A percentile compares a stretch with the other conserved stretches of the same genome.
These are phyloP conservation scores for Endogone sp. DNA, from an alignment of 192 early-diverging fungal species.

Conservation along the genomic window DNA sequence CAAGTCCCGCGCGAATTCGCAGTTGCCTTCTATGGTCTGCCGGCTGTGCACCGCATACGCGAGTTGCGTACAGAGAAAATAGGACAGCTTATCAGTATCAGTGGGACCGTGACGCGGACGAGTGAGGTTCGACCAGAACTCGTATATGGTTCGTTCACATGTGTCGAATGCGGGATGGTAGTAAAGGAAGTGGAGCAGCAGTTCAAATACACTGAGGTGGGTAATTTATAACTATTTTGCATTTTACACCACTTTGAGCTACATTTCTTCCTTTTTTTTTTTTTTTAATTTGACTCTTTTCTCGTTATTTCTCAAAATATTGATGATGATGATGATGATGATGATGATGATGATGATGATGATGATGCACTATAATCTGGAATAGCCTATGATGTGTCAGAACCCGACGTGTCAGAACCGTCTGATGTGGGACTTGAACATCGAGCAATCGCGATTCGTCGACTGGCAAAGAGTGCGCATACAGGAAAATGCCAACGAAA, in stretches of 20 bases:
- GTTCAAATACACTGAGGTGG: slow-evolving; percentile 92
- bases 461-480: slow-evolving; percentile 98
- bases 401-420: slow-evolving; percentile 81
- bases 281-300: not conserved
- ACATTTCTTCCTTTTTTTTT: not conserved
- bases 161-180: slow-evolving; percentile 75
- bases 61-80: slow-evolving; percentile 80
- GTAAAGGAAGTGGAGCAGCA: slow-evolving; percentile 90
- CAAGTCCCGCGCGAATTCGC: slow-evolving; percentile 61
- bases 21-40: slow-evolving; percentile 66
- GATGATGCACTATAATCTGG: not conserved
- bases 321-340: slow-evolving; percentile 6
- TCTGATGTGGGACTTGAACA: slow-evolving; percentile 70
- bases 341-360: slow-evolving; percentile 1
- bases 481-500: slow-evolving; percentile 94
- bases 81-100: slow-evolving; percentile 76
- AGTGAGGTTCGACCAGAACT: slow-evolving; percentile 97
- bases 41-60: slow-evolving; percentile 64
- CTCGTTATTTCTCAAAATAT: slow-evolving; percentile 19
- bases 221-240: no score
- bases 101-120: slow-evolving; percentile 95
- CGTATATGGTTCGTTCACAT: slow-evolving; percentile 85
- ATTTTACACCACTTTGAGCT: not conserved
- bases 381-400: slow-evolving; percentile 78
- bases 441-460: slow-evolving; percentile 83